Evolutionary conservation across 257 asterid species (phyloP).

Genomic region (Solanum ossicruentum): DNA sequence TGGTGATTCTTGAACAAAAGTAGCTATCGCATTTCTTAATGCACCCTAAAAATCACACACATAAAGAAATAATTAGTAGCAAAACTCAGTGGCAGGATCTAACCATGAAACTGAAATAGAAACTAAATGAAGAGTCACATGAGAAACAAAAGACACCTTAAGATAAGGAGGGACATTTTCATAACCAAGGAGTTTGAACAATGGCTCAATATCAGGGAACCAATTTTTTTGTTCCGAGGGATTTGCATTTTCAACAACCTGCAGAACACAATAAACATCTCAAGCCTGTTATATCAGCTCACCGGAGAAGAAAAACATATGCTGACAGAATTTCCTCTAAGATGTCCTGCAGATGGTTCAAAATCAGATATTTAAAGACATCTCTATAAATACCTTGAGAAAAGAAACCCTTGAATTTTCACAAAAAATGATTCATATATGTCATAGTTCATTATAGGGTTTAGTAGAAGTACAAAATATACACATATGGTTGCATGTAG

Average conservation of each 20-base stretch:
- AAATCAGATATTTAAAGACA: not conserved
- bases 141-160: conserved; percentile 41
- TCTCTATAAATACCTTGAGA: not conserved
- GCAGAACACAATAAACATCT: conserved; percentile 3
- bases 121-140: not conserved
- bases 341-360: not conserved
- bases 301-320: not conserved
- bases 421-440: not conserved
- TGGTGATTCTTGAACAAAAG: conserved; percentile 76
- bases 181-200: conserved; percentile 90
- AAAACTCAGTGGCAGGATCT: conserved; percentile 1
- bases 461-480: not conserved
- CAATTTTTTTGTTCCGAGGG: conserved; percentile 77
- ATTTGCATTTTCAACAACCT: conserved; percentile 85
- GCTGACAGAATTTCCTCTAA: not conserved
- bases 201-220: conserved; percentile 92
- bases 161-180: conserved; percentile 98
- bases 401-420: not conserved
- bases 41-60: conserved; percentile 55
- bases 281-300: not conserved
- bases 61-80: conserved; percentile 7
- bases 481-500: not conserved
- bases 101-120: not conserved
- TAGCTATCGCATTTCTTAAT: conserved; percentile 65
- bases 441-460: not conserved